Conservation (phyloP, 2,329 filamentous ascomycete species). For the Fusarium subglutinans region DNA sequence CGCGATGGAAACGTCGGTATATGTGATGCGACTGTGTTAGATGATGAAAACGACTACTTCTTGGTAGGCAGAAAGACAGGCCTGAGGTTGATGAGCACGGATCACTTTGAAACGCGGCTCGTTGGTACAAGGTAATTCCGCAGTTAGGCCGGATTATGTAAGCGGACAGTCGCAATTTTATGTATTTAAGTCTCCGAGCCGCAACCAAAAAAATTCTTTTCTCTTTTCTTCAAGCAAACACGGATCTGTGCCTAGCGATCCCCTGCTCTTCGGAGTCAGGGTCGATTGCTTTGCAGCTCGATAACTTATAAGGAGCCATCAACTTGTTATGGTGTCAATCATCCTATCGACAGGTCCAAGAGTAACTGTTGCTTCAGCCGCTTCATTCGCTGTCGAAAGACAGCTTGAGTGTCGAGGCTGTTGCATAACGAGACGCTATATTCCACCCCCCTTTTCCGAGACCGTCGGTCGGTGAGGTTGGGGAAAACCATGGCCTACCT, state of each 20-base stretch:
- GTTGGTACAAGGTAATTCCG: neutral
- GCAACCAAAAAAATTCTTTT: constrained; percentile 46
- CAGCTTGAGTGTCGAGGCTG: constrained; percentile 71
- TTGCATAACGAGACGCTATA: constrained; percentile 75
- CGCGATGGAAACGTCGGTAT: neutral
- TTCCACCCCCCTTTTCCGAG: constrained; percentile 90
- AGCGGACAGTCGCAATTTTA: neutral
- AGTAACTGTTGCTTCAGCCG: constrained; percentile 71
- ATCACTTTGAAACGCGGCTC: constrained; percentile 18
- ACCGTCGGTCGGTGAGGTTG: constrained; percentile 89
- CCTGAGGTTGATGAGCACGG: constrained; percentile 27
- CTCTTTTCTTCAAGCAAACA: constrained; percentile 54
- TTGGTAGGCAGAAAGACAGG: constrained; percentile 2
- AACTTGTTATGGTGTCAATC: constrained; percentile 78
- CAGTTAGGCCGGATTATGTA: constrained; percentile 18
- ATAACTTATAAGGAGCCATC: constrained; percentile 83
- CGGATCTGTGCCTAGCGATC: constrained; percentile 90
- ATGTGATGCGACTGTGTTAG: neutral
- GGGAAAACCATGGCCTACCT: constrained; percentile 85
- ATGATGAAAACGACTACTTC: neutral
- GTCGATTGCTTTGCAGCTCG: constrained; percentile 88
- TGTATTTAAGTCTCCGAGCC: constrained; percentile 26
- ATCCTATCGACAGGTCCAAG: constrained; percentile 97
- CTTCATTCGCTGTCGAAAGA: constrained; percentile 72
- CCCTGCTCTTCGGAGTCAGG: constrained; percentile 66